A percentile compares a stretch with the other conserved stretches of the same genome.
These are phyloP conservation scores for Lactifluus hygrophoroides DNA, from an alignment of 768 basidiomycete genomes.

Conservation along the genomic window DNA sequence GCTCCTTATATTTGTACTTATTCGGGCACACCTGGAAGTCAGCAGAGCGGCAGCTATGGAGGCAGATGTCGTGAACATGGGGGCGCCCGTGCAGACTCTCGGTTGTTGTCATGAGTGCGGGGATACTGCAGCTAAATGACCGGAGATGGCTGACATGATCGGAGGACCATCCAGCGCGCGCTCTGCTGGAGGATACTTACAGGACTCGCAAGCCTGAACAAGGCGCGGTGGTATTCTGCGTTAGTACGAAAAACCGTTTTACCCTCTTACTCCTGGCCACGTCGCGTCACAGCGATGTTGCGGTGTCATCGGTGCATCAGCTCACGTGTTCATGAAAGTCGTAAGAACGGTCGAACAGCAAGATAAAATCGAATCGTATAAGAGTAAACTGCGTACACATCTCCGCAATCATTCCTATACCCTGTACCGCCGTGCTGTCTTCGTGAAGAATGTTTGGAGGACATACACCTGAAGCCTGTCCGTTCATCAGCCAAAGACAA, in stretches of 20 bases:
- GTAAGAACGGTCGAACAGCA: not conserved
- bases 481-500: constrained; percentile 15
- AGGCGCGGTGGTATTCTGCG: not conserved
- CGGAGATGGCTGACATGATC: too few species aligned
- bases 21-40: too few species aligned
- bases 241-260: too few species aligned
- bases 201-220: not conserved
- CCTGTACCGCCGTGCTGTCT: constrained; percentile 83
- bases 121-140: too few species aligned
- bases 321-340: not conserved
- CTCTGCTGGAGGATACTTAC: not conserved
- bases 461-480: constrained; percentile 81
- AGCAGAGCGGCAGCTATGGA: too few species aligned
- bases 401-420: constrained; percentile 40
- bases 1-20: too few species aligned
- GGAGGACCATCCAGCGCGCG: too few species aligned
- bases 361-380: not conserved
- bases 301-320: not conserved
- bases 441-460: constrained; percentile 95
- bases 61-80: too few species aligned
- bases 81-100: too few species aligned
- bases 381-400: not conserved
- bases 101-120: too few species aligned
- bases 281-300: too few species aligned
- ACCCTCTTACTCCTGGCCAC: too few species aligned